phyloP scores from a whole-genome alignment of 2,329 filamentous ascomycete species.

The Aspergillus thermomutatus region DNA sequence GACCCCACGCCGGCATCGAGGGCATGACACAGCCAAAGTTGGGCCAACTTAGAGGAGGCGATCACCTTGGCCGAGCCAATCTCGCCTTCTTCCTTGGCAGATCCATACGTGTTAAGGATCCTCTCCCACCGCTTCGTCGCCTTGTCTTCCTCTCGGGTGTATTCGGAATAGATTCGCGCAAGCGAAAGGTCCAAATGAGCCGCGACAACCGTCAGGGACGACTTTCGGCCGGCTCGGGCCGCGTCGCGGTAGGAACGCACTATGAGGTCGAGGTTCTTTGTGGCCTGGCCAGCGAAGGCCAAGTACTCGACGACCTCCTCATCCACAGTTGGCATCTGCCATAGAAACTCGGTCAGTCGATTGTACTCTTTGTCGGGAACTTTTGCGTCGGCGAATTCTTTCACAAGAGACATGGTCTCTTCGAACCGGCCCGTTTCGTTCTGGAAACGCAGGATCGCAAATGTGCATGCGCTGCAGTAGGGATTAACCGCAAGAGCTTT shows the following conservation, averaged over 20 bases:
- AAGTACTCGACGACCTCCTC: not conserved
- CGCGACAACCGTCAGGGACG: constrained; percentile 2
- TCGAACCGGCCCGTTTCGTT: not conserved
- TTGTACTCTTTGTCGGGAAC: not conserved
- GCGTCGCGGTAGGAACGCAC: not conserved
- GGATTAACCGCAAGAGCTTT: not conserved
- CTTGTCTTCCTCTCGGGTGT: constrained; percentile 2
- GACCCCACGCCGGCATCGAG: constrained; percentile 4
- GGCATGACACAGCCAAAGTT: constrained; percentile 1
- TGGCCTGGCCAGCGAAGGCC: not conserved
- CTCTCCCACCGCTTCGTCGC: constrained; percentile 7
- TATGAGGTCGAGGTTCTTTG: constrained; percentile 3
- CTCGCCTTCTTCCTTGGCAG: not conserved
- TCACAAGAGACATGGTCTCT: constrained; percentile 1
- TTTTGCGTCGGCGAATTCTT: not conserved
- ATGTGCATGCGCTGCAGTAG: constrained; percentile 1
- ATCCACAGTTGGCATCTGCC: not conserved
- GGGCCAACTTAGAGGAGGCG: constrained; percentile 2
- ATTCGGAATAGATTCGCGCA: constrained; percentile 8
- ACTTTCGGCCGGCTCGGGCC: constrained; percentile 1
- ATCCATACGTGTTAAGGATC: constrained; percentile 6
- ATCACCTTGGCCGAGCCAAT: not conserved
- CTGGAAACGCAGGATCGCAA: constrained; percentile 1
- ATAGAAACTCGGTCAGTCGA: not conserved
- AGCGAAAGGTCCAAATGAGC: constrained; percentile 5